phyloP scores from a whole-genome alignment of 2,329 filamentous ascomycete genomes.

The Aspergillus viridinutans region DNA sequence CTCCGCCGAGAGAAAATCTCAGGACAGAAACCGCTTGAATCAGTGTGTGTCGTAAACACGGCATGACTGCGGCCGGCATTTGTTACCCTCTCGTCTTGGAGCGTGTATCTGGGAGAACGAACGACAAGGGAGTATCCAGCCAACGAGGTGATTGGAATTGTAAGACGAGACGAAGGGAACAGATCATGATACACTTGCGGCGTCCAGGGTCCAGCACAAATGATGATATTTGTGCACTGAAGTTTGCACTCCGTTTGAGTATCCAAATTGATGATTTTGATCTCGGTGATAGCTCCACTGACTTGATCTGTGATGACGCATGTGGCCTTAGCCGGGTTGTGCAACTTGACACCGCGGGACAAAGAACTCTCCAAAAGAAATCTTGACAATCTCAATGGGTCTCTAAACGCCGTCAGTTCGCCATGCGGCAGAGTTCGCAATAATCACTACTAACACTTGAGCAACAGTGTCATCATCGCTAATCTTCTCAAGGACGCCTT shows the following conservation, averaged over 20 bases:
- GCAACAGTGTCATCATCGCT: slow-evolving; percentile 58
- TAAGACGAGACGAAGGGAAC: slow-evolving; percentile 54
- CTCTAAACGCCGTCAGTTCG: slow-evolving; percentile 39
- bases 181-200: slow-evolving; percentile 59
- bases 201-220: slow-evolving; percentile 70
- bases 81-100: slow-evolving; percentile 27
- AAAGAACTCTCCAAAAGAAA: slow-evolving; percentile 59
- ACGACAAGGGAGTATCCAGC: slow-evolving; percentile 71
- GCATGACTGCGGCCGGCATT: slow-evolving; percentile 58
- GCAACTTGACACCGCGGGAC: slow-evolving; percentile 60
- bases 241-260: slow-evolving; percentile 35
- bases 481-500: slow-evolving; percentile 58
- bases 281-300: slow-evolving; percentile 47
- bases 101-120: slow-evolving; percentile 49
- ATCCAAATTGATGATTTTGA: slow-evolving; percentile 47
- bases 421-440: background rate
- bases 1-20: slow-evolving; percentile 67
- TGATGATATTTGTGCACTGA: slow-evolving; percentile 61
- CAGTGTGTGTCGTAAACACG: slow-evolving; percentile 59
- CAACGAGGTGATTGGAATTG: slow-evolving; percentile 57
- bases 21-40: slow-evolving; percentile 56
- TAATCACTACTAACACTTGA: slow-evolving; percentile 53
- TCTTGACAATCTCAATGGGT: slow-evolving; percentile 62
- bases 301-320: slow-evolving; percentile 49
- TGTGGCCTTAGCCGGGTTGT: slow-evolving; percentile 59